Percentiles rank a stretch among this genome's conserved stretches.
Evolutionary conservation across 208 protist genomes (phyloP).

Genomic region (Wallacemonas sp.): DNA sequence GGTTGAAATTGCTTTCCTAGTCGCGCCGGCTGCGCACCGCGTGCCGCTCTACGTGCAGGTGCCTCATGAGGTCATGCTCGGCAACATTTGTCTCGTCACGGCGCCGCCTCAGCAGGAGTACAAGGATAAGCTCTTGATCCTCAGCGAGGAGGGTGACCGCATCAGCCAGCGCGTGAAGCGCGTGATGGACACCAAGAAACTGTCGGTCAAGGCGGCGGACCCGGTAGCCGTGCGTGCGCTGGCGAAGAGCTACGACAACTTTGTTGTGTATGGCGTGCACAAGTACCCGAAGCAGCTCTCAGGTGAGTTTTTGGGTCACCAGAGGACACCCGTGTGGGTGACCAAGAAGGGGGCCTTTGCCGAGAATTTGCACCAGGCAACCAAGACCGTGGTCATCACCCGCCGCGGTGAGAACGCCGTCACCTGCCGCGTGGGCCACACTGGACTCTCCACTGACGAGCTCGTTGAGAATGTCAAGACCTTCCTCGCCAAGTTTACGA

Average conservation of each 20-base stretch:
- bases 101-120: conserved; percentile 72
- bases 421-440: conserved; percentile 82
- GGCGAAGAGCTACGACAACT: conserved; percentile 87
- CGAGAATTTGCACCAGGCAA: conserved; percentile 42
- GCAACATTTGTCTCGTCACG: conserved; percentile 85
- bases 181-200: conserved; percentile 84
- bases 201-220: conserved; percentile 69
- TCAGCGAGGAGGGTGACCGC: conserved; percentile 63
- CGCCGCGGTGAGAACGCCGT: conserved; percentile 78
- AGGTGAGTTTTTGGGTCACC: conserved; percentile 88
- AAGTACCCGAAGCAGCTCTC: conserved; percentile 81
- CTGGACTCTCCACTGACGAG: conserved; percentile 48
- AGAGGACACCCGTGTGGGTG: conserved; percentile 77
- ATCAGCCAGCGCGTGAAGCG: conserved; percentile 78
- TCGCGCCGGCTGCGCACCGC: conserved; percentile 69
- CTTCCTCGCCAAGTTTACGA: conserved; percentile 66
- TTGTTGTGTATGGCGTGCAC: conserved; percentile 73
- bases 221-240: conserved; percentile 83
- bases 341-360: conserved; percentile 49
- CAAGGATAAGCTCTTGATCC: conserved; percentile 73
- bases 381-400: conserved; percentile 70
- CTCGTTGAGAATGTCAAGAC: conserved; percentile 74
- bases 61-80: conserved; percentile 65
- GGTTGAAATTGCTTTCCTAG: conserved; percentile 75
- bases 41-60: conserved; percentile 82